Evolutionary conservation across 2,329 filamentous ascomycete genomes (phyloP).

Genomic region (Aspergillus sojae): DNA sequence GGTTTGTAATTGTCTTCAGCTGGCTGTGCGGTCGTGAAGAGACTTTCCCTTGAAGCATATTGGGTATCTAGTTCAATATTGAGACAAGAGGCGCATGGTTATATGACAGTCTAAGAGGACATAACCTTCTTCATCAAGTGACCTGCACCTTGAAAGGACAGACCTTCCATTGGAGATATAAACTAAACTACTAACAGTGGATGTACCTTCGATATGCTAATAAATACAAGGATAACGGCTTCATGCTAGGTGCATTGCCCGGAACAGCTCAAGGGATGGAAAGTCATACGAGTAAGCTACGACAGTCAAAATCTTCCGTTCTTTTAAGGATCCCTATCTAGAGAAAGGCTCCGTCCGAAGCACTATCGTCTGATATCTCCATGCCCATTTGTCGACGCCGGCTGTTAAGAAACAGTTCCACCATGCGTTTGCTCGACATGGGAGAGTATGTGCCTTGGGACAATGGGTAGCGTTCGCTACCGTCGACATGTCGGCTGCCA

Average conservation of each 20-base stretch:
- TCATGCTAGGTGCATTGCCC: not conserved
- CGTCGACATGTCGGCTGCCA: slow-evolving; percentile 18
- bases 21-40: not conserved
- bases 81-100: not conserved
- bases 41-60: not conserved
- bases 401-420: slow-evolving; percentile 40
- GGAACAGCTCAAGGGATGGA: not conserved
- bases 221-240: not conserved
- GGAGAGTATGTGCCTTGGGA: slow-evolving; percentile 27
- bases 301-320: not conserved
- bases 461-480: slow-evolving; percentile 22
- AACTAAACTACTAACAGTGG: not conserved
- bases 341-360: slow-evolving; percentile 29
- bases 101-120: not conserved
- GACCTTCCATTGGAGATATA: not conserved
- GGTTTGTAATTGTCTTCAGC: not conserved
- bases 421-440: slow-evolving; percentile 41
- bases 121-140: not conserved
- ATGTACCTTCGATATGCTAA: not conserved
- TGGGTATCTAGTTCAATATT: not conserved
- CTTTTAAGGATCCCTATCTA: slow-evolving; percentile 12
- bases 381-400: slow-evolving; percentile 30
- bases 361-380: slow-evolving; percentile 20
- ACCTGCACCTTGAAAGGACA: not conserved
- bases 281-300: not conserved